These are phyloP conservation scores for Phaeosphaeriaceae sp. DNA, from an alignment of 2,329 filamentous ascomycete genomes.

Conservation along the genomic window DNA sequence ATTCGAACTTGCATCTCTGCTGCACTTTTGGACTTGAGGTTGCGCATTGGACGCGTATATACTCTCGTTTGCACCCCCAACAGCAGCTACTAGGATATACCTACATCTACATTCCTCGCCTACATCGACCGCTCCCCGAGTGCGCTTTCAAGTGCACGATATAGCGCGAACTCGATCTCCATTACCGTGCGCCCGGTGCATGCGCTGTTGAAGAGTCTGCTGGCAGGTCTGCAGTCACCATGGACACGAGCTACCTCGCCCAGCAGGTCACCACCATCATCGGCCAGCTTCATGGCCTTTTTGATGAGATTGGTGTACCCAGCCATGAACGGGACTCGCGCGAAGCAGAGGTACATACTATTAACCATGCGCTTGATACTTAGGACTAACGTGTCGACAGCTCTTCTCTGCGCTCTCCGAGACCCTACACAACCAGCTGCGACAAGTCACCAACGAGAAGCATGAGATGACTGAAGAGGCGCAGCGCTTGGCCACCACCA, in stretches of 20 bases:
- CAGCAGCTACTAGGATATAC: conserved; percentile 3
- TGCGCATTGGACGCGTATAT: background rate
- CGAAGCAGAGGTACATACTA: conserved; percentile 76
- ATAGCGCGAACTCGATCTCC: background rate
- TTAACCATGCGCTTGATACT: background rate
- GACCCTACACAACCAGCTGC: conserved; percentile 88
- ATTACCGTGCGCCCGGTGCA: conserved; percentile 31
- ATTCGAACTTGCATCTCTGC: conserved; percentile 1
- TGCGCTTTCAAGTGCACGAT: background rate
- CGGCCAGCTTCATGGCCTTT: conserved; percentile 88
- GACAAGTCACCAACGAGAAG: conserved; percentile 85
- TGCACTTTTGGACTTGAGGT: conserved; percentile 1
- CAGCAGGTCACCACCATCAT: conserved; percentile 97
- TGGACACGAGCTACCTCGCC: conserved; percentile 92
- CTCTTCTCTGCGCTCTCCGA: conserved; percentile 92
- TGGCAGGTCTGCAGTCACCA: conserved; percentile 53
- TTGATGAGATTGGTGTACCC: conserved; percentile 97
- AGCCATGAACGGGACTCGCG: conserved; percentile 88
- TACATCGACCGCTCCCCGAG: conserved; percentile 6
- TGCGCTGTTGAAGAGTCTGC: conserved; percentile 41
- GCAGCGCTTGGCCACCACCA: conserved; percentile 80
- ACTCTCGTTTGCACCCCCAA: conserved; percentile 14
- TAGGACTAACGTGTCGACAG: conserved; percentile 55
- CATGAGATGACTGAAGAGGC: conserved; percentile 90
- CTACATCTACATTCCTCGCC: conserved; percentile 12